phyloP scores from a whole-genome alignment of 306 rosid genomes.

The Prosopis cineraria region DNA sequence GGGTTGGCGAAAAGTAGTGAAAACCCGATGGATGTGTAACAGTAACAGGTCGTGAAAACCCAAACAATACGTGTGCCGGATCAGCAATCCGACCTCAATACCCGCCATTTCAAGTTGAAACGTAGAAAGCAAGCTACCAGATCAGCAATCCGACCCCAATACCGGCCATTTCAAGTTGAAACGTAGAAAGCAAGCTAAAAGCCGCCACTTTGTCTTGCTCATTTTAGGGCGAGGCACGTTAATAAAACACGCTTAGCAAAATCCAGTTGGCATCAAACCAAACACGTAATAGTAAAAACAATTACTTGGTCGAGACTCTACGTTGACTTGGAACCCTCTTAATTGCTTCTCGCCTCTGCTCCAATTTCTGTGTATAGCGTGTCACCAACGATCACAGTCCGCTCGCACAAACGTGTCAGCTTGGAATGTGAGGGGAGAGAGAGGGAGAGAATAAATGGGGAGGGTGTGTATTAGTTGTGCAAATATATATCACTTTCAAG shows the following conservation, averaged over 20 bases:
- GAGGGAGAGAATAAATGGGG: not conserved
- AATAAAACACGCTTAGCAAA: not conserved
- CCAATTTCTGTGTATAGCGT: not conserved
- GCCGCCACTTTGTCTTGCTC: not conserved
- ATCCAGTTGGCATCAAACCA: conserved; percentile 19
- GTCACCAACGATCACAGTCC: not conserved
- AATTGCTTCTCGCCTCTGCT: conserved; percentile 1
- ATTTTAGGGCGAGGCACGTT: not conserved
- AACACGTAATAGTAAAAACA: too few relatives aligned
- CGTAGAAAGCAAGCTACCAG: too few relatives aligned
- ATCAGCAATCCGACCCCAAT: not conserved
- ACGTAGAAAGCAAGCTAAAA: conserved; percentile 22
- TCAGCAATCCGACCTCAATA: too few relatives aligned
- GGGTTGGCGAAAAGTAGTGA: too few relatives aligned
- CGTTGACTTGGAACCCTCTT: conserved; percentile 5
- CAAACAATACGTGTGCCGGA: too few relatives aligned
- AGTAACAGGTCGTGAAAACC: too few relatives aligned
- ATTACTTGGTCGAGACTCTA: conserved; percentile 19
- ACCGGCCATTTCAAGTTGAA: conserved; percentile 2
- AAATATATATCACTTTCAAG: conserved; percentile 15
- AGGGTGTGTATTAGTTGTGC: not conserved
- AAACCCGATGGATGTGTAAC: too few relatives aligned
- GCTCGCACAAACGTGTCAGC: conserved; percentile 1
- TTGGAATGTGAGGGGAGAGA: not conserved
- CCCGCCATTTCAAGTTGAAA: too few relatives aligned